Evolutionary conservation across 257 asterid species (phyloP).

Genomic region (Scutellaria baicalensis): DNA sequence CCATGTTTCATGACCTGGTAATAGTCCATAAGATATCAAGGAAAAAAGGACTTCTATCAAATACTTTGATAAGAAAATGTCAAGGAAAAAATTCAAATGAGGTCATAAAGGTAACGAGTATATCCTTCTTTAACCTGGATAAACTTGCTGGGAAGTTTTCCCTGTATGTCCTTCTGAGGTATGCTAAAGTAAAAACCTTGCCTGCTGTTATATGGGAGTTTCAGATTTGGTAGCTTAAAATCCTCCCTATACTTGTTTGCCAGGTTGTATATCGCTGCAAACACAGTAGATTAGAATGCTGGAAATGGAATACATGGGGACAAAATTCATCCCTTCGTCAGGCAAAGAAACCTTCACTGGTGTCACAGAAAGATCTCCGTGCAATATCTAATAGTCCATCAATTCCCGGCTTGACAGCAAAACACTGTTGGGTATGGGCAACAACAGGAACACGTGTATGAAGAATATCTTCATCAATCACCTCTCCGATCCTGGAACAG

Average conservation of each 20-base stretch:
- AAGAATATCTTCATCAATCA: slow-evolving; percentile 92
- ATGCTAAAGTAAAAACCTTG: slow-evolving; percentile 97
- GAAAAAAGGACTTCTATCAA: not conserved
- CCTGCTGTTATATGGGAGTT: slow-evolving; percentile 86
- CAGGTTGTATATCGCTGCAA: slow-evolving; percentile 84
- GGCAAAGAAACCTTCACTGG: slow-evolving; percentile 81
- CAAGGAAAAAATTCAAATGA: slow-evolving; percentile 6
- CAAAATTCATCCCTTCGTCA: slow-evolving; percentile 9
- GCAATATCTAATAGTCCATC: slow-evolving; percentile 96
- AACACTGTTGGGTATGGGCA: slow-evolving; percentile 96
- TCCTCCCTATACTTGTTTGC: slow-evolving; percentile 87
- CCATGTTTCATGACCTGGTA: slow-evolving; percentile 86
- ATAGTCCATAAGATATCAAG: slow-evolving; percentile 19
- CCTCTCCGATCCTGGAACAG: slow-evolving; percentile 73
- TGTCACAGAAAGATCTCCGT: slow-evolving; percentile 90
- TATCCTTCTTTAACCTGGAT: slow-evolving; percentile 60
- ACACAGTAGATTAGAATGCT: slow-evolving; percentile 24
- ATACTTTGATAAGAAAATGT: not conserved
- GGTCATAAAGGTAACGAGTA: not conserved
- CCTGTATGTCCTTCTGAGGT: slow-evolving; percentile 81
- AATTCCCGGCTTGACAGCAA: slow-evolving; percentile 94
- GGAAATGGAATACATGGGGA: slow-evolving; percentile 19
- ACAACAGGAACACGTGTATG: slow-evolving; percentile 93
- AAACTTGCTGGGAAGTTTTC: slow-evolving; percentile 85
- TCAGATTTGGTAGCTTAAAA: slow-evolving; percentile 76